Percentiles rank a stretch among this genome's conserved stretches.
phyloP scores from a whole-genome alignment of 495 filamentous ascomycete genomes.

The Cetradonia linearis region DNA sequence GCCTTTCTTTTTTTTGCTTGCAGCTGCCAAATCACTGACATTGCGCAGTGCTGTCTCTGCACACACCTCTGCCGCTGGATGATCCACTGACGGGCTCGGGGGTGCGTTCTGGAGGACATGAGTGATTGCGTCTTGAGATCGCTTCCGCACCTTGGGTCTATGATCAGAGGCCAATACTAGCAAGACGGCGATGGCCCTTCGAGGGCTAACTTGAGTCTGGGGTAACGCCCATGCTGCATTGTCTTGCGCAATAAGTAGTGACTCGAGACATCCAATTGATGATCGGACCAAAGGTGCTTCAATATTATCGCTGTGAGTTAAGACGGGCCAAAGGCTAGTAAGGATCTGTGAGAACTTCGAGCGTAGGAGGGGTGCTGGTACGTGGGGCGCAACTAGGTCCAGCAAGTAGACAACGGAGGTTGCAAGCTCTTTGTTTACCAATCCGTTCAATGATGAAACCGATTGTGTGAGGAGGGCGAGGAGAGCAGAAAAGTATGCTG shows the following conservation, averaged over 20 bases:
- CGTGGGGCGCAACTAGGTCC: constrained; percentile 73
- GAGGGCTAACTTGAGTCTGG: constrained; percentile 73
- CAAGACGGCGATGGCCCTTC: constrained; percentile 78
- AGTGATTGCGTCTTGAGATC: constrained; percentile 80
- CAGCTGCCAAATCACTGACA: constrained; percentile 56
- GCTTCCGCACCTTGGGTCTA: constrained; percentile 87
- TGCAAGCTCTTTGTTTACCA: constrained; percentile 73
- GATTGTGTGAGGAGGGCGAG: constrained; percentile 76
- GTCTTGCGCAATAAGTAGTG: constrained; percentile 80
- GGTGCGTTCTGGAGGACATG: constrained; percentile 74
- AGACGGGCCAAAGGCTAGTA: constrained; percentile 67
- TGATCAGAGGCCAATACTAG: constrained; percentile 74
- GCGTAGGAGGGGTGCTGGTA: constrained; percentile 74
- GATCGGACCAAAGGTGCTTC: constrained; percentile 79
- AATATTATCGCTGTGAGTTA: constrained; percentile 60
- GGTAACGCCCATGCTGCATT: constrained; percentile 75
- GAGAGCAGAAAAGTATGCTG: constrained; percentile 93
- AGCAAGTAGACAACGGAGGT: constrained; percentile 91
- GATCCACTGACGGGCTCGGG: constrained; percentile 81
- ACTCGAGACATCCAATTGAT: constrained; percentile 89
- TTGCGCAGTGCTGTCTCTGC: constrained; percentile 76
- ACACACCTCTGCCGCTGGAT: constrained; percentile 91
- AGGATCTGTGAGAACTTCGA: constrained; percentile 93
- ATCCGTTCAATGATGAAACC: constrained; percentile 47
- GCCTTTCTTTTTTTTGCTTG: constrained; percentile 56